A percentile compares a stretch with the other conserved stretches of the same genome.
These are phyloP conservation scores for Saccharata proteae DNA, from an alignment of 2,329 filamentous ascomycete genomes.

Conservation along the genomic window DNA sequence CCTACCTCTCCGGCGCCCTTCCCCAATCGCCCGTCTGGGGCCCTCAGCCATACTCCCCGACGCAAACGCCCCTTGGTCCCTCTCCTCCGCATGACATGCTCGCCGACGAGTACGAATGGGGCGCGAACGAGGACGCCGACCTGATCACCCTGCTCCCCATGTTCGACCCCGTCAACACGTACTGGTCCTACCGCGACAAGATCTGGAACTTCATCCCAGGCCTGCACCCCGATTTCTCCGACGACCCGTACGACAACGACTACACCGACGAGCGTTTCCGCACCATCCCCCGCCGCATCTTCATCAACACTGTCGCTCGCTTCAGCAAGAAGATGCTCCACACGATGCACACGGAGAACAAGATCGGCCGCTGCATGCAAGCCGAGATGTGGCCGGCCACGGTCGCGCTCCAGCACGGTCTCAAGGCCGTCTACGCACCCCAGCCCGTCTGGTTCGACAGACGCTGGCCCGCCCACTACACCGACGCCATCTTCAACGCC, in stretches of 20 bases:
- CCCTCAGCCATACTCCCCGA: slow-evolving; percentile 54
- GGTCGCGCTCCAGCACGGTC: slow-evolving; percentile 77
- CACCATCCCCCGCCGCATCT: slow-evolving; percentile 56
- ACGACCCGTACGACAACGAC: slow-evolving; percentile 51
- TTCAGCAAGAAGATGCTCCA: slow-evolving; percentile 69
- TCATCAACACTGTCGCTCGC: slow-evolving; percentile 79
- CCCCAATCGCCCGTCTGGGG: slow-evolving; percentile 64
- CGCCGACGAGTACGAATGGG: slow-evolving; percentile 74
- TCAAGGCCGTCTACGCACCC: slow-evolving; percentile 83
- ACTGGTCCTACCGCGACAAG: slow-evolving; percentile 50
- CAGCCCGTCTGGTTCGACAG: slow-evolving; percentile 84
- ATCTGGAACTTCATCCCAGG: slow-evolving; percentile 37
- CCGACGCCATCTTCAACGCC: slow-evolving; percentile 68
- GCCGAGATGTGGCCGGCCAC: slow-evolving; percentile 94
- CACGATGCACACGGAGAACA: slow-evolving; percentile 85
- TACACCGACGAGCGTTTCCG: slow-evolving; percentile 39
- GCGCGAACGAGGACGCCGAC: slow-evolving; percentile 81
- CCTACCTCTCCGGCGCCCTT: slow-evolving; percentile 24
- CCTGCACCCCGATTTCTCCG: slow-evolving; percentile 72
- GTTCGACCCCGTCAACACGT: slow-evolving; percentile 79
- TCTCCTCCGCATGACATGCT: slow-evolving; percentile 60
- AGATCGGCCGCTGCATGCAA: slow-evolving; percentile 81
- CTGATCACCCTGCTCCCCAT: slow-evolving; percentile 85
- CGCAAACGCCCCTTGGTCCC: slow-evolving; percentile 69
- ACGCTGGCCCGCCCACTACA: slow-evolving; percentile 68